Conservation (phyloP, 768 basidiomycete genomes). For the Trametes gibbosa region DNA sequence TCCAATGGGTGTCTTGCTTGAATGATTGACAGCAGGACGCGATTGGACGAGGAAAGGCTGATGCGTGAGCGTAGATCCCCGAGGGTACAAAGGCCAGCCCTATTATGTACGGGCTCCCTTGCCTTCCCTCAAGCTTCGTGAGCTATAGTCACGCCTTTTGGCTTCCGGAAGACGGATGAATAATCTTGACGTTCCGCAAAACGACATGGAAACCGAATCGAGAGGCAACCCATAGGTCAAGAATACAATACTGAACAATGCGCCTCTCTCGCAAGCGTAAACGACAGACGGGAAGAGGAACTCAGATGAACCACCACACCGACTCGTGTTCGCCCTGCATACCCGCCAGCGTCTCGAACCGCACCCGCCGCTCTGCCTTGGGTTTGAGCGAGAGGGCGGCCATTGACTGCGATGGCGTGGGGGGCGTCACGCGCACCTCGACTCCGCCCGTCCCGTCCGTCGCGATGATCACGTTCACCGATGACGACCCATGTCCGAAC, state of each 20-base stretch:
- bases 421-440: conserved; percentile 22
- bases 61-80: conserved; percentile 3
- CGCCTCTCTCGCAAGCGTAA: background rate
- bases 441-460: conserved; percentile 6
- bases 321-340: conserved; percentile 10
- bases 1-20: background rate
- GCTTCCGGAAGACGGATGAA: background rate
- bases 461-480: conserved; percentile 17
- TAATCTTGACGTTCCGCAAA: background rate
- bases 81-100: background rate
- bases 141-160: background rate
- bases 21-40: background rate
- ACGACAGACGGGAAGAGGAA: background rate
- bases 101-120: background rate
- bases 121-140: background rate
- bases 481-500: background rate
- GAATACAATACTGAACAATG: background rate
- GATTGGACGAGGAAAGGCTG: background rate
- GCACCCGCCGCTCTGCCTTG: background rate
- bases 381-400: background rate
- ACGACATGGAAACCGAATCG: background rate
- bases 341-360: conserved; percentile 6
- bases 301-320: conserved; percentile 17
- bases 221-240: background rate
- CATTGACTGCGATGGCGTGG: conserved; percentile 14